Conservation (phyloP, 1,284 basidiomycete genomes). For the Apiotrichum porosum region DNA sequence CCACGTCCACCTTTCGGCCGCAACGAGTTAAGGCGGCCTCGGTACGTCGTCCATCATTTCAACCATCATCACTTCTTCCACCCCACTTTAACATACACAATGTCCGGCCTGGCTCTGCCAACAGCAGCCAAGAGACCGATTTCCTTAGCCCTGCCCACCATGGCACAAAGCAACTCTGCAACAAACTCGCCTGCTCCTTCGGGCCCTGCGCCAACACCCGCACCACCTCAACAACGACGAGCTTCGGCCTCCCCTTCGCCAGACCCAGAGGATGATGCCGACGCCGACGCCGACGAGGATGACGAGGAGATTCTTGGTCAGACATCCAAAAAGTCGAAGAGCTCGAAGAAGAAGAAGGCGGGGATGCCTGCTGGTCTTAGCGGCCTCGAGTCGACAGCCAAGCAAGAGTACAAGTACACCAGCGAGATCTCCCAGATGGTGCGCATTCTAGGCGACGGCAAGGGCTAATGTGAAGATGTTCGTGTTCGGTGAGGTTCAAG, state of each 20-base stretch:
- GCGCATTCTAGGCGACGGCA: slow-evolving; percentile 7
- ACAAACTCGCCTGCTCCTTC: slow-evolving; percentile 9
- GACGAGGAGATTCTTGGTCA: background rate
- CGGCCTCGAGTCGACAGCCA: slow-evolving; percentile 7
- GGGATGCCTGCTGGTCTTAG: slow-evolving; percentile 3
- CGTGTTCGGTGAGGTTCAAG: slow-evolving; percentile 91
- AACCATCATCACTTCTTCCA: background rate
- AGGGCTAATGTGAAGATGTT: slow-evolving; percentile 64
- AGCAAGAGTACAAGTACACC: slow-evolving; percentile 64
- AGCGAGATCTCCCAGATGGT: slow-evolving; percentile 82
- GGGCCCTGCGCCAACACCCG: background rate
- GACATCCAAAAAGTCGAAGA: slow-evolving; percentile 15
- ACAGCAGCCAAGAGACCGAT: slow-evolving; percentile 10
- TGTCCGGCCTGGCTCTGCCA: slow-evolving; percentile 8
- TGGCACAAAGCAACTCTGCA: background rate
- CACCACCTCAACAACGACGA: background rate
- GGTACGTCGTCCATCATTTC: background rate
- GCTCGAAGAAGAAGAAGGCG: slow-evolving; percentile 26
- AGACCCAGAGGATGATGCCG: slow-evolving; percentile 29
- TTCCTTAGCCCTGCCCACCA: slow-evolving; percentile 15
- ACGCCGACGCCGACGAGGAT: slow-evolving; percentile 34
- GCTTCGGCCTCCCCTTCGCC: slow-evolving; percentile 20
- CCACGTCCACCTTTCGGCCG: too few relatives aligned
- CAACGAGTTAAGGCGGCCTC: too few relatives aligned
- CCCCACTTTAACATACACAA: background rate